Evolutionary conservation across 306 rosid genomes (phyloP).

Genomic region (Cyclanthera cordifolia): DNA sequence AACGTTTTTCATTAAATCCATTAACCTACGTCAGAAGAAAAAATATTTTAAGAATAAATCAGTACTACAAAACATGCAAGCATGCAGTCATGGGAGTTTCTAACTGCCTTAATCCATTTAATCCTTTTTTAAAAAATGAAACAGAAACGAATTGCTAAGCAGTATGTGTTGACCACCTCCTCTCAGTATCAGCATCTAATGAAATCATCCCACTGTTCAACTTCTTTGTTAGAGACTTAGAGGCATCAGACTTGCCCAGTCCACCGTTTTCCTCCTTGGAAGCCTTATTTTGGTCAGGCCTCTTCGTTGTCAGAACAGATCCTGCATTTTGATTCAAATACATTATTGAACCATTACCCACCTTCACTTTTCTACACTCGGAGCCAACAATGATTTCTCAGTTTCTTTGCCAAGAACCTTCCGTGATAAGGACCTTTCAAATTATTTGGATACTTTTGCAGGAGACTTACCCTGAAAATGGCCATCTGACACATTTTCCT

Average conservation of each 20-base stretch:
- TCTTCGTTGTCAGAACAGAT: conserved; percentile 1
- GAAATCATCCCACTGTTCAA: conserved; percentile 20
- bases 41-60: neutral
- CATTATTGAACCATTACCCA: conserved; percentile 23
- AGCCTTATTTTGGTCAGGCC: too few relatives aligned
- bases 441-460: conserved; percentile 23
- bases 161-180: conserved; percentile 39
- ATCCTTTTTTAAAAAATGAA: neutral
- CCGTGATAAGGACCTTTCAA: conserved; percentile 25
- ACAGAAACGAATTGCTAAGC: neutral
- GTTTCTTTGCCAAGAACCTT: conserved; percentile 21
- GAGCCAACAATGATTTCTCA: conserved; percentile 26
- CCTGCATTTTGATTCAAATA: conserved; percentile 22
- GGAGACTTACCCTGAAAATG: conserved; percentile 19
- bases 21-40: conserved; percentile 32
- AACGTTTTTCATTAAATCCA: conserved; percentile 50
- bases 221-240: conserved; percentile 22
- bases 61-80: neutral
- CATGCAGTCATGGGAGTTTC: neutral
- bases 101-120: neutral
- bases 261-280: conserved; percentile 21
- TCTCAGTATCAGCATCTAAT: conserved; percentile 56
- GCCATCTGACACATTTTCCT: conserved; percentile 20
- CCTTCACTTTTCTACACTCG: conserved; percentile 32
- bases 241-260: conserved; percentile 18